phyloP scores from a whole-genome alignment of 2,329 filamentous ascomycete genomes.

The Trichoderma gracile region DNA sequence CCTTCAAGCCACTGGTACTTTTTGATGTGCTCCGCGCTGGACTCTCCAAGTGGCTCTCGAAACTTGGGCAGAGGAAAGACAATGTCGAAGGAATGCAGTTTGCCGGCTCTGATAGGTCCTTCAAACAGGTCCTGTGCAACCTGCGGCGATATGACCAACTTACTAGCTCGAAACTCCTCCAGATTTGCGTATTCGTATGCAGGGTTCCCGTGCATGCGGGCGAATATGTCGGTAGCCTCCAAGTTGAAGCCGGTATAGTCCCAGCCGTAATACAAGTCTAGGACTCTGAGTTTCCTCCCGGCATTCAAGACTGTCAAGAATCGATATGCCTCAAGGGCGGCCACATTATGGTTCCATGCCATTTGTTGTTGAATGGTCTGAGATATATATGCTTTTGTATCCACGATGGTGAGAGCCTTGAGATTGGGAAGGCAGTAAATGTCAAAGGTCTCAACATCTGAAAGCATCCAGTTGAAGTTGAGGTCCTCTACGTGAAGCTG shows the following conservation, averaged over 20 bases:
- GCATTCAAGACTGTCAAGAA: conserved; percentile 18
- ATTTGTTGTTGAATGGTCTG: not conserved
- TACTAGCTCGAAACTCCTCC: conserved; percentile 35
- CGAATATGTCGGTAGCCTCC: not conserved
- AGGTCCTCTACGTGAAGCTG: conserved; percentile 9
- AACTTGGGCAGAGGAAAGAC: conserved; percentile 38
- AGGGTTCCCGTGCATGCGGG: not conserved
- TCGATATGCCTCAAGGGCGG: not conserved
- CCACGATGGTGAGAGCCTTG: conserved; percentile 1
- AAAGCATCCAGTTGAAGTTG: not conserved
- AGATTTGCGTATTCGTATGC: conserved; percentile 32
- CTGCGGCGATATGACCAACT: conserved; percentile 32
- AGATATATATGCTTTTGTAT: not conserved
- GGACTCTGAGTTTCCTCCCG: conserved; percentile 32
- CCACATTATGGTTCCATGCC: not conserved
- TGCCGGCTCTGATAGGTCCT: conserved; percentile 33
- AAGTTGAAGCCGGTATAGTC: not conserved
- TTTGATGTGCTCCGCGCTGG: conserved; percentile 36
- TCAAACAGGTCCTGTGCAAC: conserved; percentile 33
- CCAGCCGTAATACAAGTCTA: conserved; percentile 37
- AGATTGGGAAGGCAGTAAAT: not conserved
- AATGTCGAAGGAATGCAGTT: conserved; percentile 41
- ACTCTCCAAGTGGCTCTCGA: conserved; percentile 31
- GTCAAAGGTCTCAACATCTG: not conserved
- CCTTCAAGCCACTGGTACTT: conserved; percentile 42